Conservation (phyloP, 148 eudicot genomes). For the Fagopyrum homotropicum region DNA sequence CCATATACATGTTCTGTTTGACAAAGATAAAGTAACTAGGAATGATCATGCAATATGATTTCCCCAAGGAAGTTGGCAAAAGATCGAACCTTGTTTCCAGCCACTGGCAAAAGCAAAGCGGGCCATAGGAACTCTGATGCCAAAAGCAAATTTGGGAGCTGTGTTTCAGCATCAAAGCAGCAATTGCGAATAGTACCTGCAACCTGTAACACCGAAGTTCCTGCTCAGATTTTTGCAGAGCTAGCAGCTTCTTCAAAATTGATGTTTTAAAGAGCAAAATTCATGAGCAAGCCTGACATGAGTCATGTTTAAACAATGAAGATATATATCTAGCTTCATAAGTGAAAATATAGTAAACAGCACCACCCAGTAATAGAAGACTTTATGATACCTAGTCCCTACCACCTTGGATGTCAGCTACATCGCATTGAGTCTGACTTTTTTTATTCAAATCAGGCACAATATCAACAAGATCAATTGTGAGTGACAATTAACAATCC, state of each 20-base stretch:
- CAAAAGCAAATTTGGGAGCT: constrained; percentile 77
- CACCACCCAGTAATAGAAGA: not conserved
- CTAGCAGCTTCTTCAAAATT: not conserved
- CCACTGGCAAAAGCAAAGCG: constrained; percentile 90
- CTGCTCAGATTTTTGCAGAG: constrained; percentile 1
- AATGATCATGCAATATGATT: not conserved
- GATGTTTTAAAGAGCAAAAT: not conserved
- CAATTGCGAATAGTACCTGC: constrained; percentile 92
- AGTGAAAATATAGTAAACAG: constrained; percentile 1
- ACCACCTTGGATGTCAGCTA: not conserved
- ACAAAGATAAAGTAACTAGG: not conserved
- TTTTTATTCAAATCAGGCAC: not conserved
- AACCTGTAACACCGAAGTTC: constrained; percentile 37
- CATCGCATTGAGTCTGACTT: not conserved
- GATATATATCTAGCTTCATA: not conserved
- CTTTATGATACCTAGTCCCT: not conserved
- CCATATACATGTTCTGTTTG: not conserved
- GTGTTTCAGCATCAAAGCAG: constrained; percentile 93
- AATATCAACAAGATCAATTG: not conserved
- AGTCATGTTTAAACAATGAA: not conserved
- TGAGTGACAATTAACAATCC: not conserved
- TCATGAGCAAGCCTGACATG: not conserved
- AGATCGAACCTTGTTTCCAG: constrained; percentile 77
- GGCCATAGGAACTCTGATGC: constrained; percentile 97
- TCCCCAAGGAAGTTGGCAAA: not conserved